Evolutionary conservation across 257 asterid genomes (phyloP).

Genomic region (Penstemon barbatus): DNA sequence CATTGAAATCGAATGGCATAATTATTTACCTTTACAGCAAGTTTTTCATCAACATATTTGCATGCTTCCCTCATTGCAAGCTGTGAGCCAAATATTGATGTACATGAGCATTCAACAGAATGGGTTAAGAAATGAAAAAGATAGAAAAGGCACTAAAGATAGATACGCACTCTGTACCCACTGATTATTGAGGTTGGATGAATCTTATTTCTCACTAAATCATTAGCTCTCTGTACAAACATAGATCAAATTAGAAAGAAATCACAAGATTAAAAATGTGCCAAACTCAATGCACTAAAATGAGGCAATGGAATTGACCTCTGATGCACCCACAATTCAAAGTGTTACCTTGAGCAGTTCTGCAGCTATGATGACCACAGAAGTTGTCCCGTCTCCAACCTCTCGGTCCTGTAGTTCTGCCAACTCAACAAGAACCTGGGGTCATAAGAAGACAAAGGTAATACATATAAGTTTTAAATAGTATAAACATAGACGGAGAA

Average conservation of each 20-base stretch:
- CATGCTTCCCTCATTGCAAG: slow-evolving; percentile 99
- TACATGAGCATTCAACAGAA: neutral
- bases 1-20: slow-evolving; percentile 13
- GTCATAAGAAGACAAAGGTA: slow-evolving; percentile 4
- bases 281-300: slow-evolving; percentile 4
- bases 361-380: slow-evolving; percentile 94
- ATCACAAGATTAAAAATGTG: neutral
- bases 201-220: slow-evolving; percentile 87
- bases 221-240: slow-evolving; percentile 90
- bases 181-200: slow-evolving; percentile 96
- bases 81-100: slow-evolving; percentile 43
- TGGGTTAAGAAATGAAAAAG: neutral
- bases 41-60: slow-evolving; percentile 89
- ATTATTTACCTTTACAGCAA: slow-evolving; percentile 73
- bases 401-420: slow-evolving; percentile 99
- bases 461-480: neutral
- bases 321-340: neutral
- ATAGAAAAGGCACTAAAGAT: neutral
- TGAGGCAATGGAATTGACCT: slow-evolving; percentile 4
- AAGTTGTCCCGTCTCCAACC: slow-evolving; percentile 99
- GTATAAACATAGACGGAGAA: neutral
- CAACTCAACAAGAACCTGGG: slow-evolving; percentile 94
- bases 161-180: slow-evolving; percentile 76
- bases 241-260: slow-evolving; percentile 24
- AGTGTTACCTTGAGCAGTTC: slow-evolving; percentile 86